Base-by-base conservation (phyloP, 164 flowering plant genomes). In the Berberis vulgaris region DNA sequence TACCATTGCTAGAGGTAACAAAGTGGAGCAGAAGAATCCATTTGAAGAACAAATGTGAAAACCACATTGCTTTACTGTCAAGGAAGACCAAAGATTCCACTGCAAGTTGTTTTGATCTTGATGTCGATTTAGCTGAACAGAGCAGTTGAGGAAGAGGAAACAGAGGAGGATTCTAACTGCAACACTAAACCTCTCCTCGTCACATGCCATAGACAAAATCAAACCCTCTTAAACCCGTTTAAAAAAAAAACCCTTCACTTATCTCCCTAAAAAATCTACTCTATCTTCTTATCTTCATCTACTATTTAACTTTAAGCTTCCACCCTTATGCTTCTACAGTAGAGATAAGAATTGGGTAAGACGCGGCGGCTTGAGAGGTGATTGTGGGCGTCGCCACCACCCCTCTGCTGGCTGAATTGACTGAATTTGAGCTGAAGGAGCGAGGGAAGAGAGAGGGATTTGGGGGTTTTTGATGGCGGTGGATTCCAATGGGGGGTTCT, bases 151-250 rank as follows among this genome's bases (percentile, higher is more conserved):
- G n/a, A 7, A 50, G 54, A 10, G n/a, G 54, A 7, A 50, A 50
- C 5, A 46, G 49, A 4, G 4, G 7, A 46, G 4, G 7, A 46
- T 46, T 4, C 4, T 46, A 50, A 50, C n/a, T 7, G 4, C 41
- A 55, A 55, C 13, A 38, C 49, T 8, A 43, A 42, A 43, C 59
- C 44, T 55, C 49, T 64, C 10, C 50, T 64, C 50, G 3, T 43
- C 39, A 26, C 59, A 64, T 64, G 66, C 66, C 66, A 64, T 64
- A 54, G 59, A 64, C 66, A 49, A 54, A 49, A 53, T 63, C 56
- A 11, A 11, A 11, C n/a, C n/a, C 56, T 5, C 10, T 8, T n/a
- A 2, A 54, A 54, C 9, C 39, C 49, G 9, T 43, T 39, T n/a
- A 43, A 52, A 42, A 50, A 54, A 52, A 54, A 52, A 49, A 41